phyloP scores from a whole-genome alignment of 768 basidiomycete genomes.

The Gelatoporia subvermispora region DNA sequence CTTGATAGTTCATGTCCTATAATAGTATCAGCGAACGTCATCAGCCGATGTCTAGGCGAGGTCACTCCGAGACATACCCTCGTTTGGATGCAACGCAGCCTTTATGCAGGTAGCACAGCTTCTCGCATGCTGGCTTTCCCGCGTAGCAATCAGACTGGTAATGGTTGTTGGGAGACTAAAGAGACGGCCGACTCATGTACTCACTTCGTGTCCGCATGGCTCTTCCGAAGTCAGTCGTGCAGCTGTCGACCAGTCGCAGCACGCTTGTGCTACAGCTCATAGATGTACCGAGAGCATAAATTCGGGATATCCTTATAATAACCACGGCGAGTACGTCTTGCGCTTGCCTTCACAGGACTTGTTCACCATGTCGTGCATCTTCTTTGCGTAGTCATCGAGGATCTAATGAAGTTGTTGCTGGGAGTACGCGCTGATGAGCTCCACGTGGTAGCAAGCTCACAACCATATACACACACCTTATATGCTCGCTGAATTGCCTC shows the following conservation, averaged over 20 bases:
- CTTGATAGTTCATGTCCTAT: slow-evolving; percentile 99
- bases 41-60: neutral
- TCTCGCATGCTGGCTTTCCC: slow-evolving; percentile 99
- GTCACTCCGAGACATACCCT: slow-evolving; percentile 41
- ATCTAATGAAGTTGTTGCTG: slow-evolving; percentile 42
- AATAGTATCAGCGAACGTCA: neutral
- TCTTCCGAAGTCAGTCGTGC: slow-evolving; percentile 97
- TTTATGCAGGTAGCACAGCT: slow-evolving; percentile 93
- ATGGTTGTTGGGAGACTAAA: too few species aligned
- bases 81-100: slow-evolving; percentile 96
- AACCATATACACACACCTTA: slow-evolving; percentile 50
- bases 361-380: slow-evolving; percentile 99
- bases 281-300: slow-evolving; percentile 94
- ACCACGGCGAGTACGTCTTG: slow-evolving; percentile 89
- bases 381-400: slow-evolving; percentile 97
- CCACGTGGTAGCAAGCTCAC: neutral
- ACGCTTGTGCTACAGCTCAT: slow-evolving; percentile 97
- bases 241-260: slow-evolving; percentile 90
- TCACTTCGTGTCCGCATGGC: slow-evolving; percentile 94
- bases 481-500: too few species aligned
- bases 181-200: too few species aligned
- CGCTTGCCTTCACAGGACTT: slow-evolving; percentile 98
- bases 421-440: neutral
- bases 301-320: slow-evolving; percentile 97
- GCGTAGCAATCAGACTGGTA: slow-evolving; percentile 93